Percentiles rank a stretch among this genome's conserved stretches.
phyloP scores from a whole-genome alignment of 1,284 basidiomycete genomes.

The Papiliotrema laurentii region DNA sequence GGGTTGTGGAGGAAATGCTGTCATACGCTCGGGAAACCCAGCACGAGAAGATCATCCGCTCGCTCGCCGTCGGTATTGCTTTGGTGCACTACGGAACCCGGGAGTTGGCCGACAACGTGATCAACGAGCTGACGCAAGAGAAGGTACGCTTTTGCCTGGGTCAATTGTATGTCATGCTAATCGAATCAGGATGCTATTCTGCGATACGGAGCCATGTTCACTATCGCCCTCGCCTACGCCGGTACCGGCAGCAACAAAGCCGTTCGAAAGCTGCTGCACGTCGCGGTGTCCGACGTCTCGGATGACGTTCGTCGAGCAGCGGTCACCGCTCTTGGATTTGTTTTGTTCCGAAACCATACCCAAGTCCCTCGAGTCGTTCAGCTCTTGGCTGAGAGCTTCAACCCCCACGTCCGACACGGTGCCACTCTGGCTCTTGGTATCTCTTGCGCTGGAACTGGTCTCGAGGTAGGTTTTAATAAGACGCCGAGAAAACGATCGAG shows the following conservation, averaged over 20 bases:
- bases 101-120: conserved; percentile 76
- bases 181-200: conserved; percentile 87
- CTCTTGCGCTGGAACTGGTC: conserved; percentile 93
- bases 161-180: background rate
- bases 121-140: conserved; percentile 70
- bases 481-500: background rate
- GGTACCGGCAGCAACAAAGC: conserved; percentile 91
- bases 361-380: conserved; percentile 94
- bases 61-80: conserved; percentile 82
- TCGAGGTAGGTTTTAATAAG: conserved; percentile 56
- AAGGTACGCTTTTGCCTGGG: conserved; percentile 60
- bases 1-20: conserved; percentile 84
- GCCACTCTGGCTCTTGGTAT: conserved; percentile 92
- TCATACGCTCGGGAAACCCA: conserved; percentile 91
- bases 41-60: conserved; percentile 96
- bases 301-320: conserved; percentile 93
- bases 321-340: conserved; percentile 87
- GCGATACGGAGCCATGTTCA: conserved; percentile 93
- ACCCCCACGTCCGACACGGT: conserved; percentile 94
- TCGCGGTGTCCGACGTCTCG: conserved; percentile 93
- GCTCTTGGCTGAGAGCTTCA: conserved; percentile 92
- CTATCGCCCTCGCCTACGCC: conserved; percentile 87
- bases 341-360: conserved; percentile 89
- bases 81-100: conserved; percentile 87
- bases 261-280: conserved; percentile 81